These are phyloP conservation scores for Chlorella sp. DNA, from an alignment of 139 green algal species.

Conservation along the genomic window DNA sequence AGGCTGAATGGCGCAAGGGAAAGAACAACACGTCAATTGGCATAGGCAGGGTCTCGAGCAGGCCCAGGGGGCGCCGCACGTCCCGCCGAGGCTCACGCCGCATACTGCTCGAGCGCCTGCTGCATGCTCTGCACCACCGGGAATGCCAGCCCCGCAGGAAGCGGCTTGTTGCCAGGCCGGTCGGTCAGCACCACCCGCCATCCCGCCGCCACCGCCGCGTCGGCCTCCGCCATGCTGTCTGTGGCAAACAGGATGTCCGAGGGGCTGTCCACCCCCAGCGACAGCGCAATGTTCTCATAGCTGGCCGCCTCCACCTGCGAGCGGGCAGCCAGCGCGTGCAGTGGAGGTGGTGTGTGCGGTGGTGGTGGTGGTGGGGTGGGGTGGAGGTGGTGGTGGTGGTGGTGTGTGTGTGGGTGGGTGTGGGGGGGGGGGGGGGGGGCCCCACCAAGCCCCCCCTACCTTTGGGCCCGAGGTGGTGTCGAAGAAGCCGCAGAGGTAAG, in stretches of 20 bases:
- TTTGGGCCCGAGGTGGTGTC: conserved; percentile 90
- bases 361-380: no score
- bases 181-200: conserved; percentile 77
- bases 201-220: conserved; percentile 75
- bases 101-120: conserved; percentile 36
- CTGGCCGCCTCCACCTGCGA: conserved; percentile 50
- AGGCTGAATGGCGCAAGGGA: background rate
- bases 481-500: conserved; percentile 91
- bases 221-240: conserved; percentile 80
- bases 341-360: background rate
- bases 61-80: no score
- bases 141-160: conserved; percentile 66
- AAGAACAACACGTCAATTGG: background rate
- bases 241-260: conserved; percentile 87
- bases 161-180: conserved; percentile 78
- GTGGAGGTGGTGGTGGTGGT: background rate
- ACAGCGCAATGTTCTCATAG: conserved; percentile 86
- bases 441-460: conserved; percentile 1
- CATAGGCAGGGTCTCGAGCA: no score
- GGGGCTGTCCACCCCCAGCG: conserved; percentile 72
- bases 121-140: conserved; percentile 53
- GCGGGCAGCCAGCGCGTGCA: background rate
- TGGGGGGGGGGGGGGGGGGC: background rate
- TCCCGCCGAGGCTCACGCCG: no score
- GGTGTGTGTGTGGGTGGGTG: background rate